Conservation (phyloP, 371 early-diverging fungal species). For the Apophysomyces ossiformis region DNA sequence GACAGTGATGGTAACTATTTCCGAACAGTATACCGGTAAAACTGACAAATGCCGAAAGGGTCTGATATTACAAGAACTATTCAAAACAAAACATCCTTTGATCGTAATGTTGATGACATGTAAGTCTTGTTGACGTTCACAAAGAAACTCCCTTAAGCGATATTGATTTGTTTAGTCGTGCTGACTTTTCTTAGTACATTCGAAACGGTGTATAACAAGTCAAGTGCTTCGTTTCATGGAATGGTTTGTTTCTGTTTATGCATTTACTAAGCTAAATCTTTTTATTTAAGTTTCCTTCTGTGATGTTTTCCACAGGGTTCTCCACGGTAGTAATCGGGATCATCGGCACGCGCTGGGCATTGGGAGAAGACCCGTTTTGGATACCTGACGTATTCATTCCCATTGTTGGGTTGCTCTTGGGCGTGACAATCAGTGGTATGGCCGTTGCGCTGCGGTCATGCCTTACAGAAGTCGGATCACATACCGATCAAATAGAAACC, state of each 20-base stretch:
- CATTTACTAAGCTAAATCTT: background rate
- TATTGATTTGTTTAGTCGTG: slow-evolving; percentile 26
- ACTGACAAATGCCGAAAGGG: slow-evolving; percentile 37
- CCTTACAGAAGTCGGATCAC: slow-evolving; percentile 44
- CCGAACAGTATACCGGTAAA: background rate
- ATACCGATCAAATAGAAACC: slow-evolving; percentile 75
- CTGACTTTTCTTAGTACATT: slow-evolving; percentile 49
- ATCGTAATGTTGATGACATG: slow-evolving; percentile 59
- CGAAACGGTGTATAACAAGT: slow-evolving; percentile 58
- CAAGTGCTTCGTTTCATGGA: slow-evolving; percentile 51
- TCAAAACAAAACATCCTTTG: slow-evolving; percentile 53
- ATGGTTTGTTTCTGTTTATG: slow-evolving; percentile 37
- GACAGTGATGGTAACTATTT: slow-evolving; percentile 56
- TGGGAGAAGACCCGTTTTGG: slow-evolving; percentile 73
- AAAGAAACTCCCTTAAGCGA: background rate
- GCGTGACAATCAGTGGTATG: slow-evolving; percentile 79
- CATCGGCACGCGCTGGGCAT: slow-evolving; percentile 69
- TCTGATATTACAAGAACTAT: slow-evolving; percentile 61
- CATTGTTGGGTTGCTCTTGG: slow-evolving; percentile 83
- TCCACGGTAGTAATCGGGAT: slow-evolving; percentile 53
- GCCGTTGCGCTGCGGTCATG: slow-evolving; percentile 72
- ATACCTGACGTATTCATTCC: slow-evolving; percentile 81
- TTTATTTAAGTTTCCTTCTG: slow-evolving; percentile 42
- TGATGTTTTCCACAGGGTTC: slow-evolving; percentile 45
- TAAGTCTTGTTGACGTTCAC: slow-evolving; percentile 26